A percentile compares a stretch with the other conserved stretches of the same genome.
Conservation (phyloP, 768 basidiomycete species). For the Phaeotremella skinneri region DNA sequence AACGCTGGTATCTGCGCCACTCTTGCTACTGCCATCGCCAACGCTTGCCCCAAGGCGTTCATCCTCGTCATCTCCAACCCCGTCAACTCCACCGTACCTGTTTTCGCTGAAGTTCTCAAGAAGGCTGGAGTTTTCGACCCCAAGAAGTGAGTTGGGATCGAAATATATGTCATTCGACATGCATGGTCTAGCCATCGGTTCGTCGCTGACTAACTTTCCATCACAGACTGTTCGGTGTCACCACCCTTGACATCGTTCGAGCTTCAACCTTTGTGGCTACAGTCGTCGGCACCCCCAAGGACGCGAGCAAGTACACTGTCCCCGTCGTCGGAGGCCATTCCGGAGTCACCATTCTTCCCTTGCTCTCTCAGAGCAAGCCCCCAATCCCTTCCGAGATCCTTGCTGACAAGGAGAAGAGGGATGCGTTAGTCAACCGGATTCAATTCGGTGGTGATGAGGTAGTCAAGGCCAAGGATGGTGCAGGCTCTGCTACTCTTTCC, state of each 20-base stretch:
- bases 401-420: slow-evolving; percentile 64
- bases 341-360: slow-evolving; percentile 93
- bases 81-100: slow-evolving; percentile 86
- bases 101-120: slow-evolving; percentile 86
- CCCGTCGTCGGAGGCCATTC: slow-evolving; percentile 95
- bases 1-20: slow-evolving; percentile 97
- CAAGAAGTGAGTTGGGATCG: slow-evolving; percentile 53
- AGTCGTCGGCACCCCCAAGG: slow-evolving; percentile 55
- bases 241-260: slow-evolving; percentile 97
- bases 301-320: slow-evolving; percentile 66
- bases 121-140: slow-evolving; percentile 92
- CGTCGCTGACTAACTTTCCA: slow-evolving; percentile 10
- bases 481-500: slow-evolving; percentile 70
- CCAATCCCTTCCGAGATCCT: slow-evolving; percentile 63
- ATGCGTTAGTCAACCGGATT: slow-evolving; percentile 83
- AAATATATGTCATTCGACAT: neutral
- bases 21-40: slow-evolving; percentile 82
- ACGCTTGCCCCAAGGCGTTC: slow-evolving; percentile 84
- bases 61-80: slow-evolving; percentile 98
- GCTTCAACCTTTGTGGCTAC: slow-evolving; percentile 83
- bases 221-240: slow-evolving; percentile 78
- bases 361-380: slow-evolving; percentile 73
- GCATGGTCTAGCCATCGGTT: neutral
- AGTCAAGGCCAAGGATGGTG: slow-evolving; percentile 90
- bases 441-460: slow-evolving; percentile 99